phyloP scores from a whole-genome alignment of 140 eudicot species.

The Ambrosia hybrid region DNA sequence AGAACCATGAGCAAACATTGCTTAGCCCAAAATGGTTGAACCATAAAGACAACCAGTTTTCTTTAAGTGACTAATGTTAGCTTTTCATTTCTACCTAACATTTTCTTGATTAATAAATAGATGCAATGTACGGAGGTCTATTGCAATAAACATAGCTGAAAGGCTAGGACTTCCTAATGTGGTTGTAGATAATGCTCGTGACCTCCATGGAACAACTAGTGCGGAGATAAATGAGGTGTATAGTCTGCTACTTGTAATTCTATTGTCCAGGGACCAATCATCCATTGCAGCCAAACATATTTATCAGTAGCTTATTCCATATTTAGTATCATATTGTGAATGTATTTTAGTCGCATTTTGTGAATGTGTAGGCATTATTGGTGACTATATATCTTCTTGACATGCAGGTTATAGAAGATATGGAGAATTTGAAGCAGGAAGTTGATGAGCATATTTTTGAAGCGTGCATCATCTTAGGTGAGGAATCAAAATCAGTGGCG shows the following conservation, averaged over 20 bases:
- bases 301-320: neutral
- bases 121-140: slow-evolving; percentile 75
- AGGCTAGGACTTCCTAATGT: slow-evolving; percentile 67
- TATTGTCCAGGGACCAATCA: slow-evolving; percentile 5
- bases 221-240: slow-evolving; percentile 94
- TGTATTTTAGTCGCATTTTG: neutral
- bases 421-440: slow-evolving; percentile 89
- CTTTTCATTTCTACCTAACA: slow-evolving; percentile 11
- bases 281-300: slow-evolving; percentile 16
- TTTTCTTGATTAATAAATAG: neutral
- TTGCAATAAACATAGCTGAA: slow-evolving; percentile 92
- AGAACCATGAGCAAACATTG: too few species aligned
- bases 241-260: slow-evolving; percentile 15
- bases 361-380: neutral
- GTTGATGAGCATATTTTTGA: slow-evolving; percentile 57
- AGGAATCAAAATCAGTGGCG: slow-evolving; percentile 22
- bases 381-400: slow-evolving; percentile 12
- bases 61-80: neutral
- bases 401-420: slow-evolving; percentile 84
- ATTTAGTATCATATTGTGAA: too few species aligned
- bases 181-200: slow-evolving; percentile 70
- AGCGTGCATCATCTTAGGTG: slow-evolving; percentile 67
- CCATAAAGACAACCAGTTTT: too few species aligned
- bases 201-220: slow-evolving; percentile 91
- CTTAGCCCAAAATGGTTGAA: too few species aligned